Conservation (phyloP, 768 basidiomycete genomes). For the Leccinum pellstonianum region DNA sequence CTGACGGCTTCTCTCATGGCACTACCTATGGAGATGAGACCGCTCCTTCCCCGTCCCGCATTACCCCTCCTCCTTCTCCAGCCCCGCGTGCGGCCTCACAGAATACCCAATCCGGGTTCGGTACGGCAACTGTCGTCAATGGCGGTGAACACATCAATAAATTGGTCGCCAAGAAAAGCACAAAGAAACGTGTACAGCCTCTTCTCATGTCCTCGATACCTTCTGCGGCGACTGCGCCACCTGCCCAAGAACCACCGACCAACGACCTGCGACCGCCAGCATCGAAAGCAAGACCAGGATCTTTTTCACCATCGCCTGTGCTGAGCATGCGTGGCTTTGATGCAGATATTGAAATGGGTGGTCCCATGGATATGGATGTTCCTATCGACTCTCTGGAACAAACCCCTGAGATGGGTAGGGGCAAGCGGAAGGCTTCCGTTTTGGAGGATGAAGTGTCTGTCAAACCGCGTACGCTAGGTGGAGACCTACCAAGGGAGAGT, state of each 20-base stretch:
- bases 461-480: conserved; percentile 63
- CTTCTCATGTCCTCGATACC: conserved; percentile 39
- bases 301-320: conserved; percentile 43
- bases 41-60: conserved; percentile 29
- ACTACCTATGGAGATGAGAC: conserved; percentile 19
- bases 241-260: conserved; percentile 12
- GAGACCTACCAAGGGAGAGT: conserved; percentile 53
- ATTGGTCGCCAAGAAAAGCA: conserved; percentile 71
- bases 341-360: conserved; percentile 42
- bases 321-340: conserved; percentile 51
- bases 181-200: conserved; percentile 65
- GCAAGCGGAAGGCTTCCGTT: conserved; percentile 53
- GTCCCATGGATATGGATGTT: conserved; percentile 51
- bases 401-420: conserved; percentile 39
- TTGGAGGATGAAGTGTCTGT: conserved; percentile 40
- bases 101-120: conserved; percentile 42
- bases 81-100: conserved; percentile 31
- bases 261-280: conserved; percentile 18
- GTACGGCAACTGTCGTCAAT: conserved; percentile 34
- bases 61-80: conserved; percentile 54
- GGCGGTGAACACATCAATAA: conserved; percentile 65
- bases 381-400: conserved; percentile 54
- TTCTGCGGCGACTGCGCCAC: conserved; percentile 30
- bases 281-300: conserved; percentile 27
- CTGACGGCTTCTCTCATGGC: conserved; percentile 68